phyloP scores from a whole-genome alignment of 2,329 filamentous ascomycete genomes.

The Aspergillus glaucus region DNA sequence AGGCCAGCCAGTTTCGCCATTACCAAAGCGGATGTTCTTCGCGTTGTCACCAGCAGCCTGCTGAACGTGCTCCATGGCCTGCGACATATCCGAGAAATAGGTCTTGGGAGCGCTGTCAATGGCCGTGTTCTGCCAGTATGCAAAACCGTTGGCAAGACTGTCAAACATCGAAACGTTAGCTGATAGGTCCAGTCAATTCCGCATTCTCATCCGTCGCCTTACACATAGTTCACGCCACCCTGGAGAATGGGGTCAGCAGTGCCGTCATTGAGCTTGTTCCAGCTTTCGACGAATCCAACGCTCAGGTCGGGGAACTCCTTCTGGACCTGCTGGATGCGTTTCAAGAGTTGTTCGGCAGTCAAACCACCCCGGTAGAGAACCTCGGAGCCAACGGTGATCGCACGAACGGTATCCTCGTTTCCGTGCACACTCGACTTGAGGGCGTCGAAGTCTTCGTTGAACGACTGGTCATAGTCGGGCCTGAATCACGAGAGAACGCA shows the following conservation, averaged over 20 bases:
- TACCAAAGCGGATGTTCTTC: constrained; percentile 58
- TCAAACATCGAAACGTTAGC: background rate
- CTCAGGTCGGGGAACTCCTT: constrained; percentile 49
- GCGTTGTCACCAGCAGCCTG: constrained; percentile 46
- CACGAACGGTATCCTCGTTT: constrained; percentile 57
- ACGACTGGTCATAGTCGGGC: constrained; percentile 59
- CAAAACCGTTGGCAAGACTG: constrained; percentile 61
- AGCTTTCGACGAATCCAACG: constrained; percentile 64
- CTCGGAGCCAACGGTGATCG: constrained; percentile 66
- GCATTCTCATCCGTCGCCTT: constrained; percentile 12
- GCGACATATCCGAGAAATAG: constrained; percentile 62
- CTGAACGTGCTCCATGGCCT: constrained; percentile 59
- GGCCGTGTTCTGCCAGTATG: constrained; percentile 63
- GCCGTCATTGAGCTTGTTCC: constrained; percentile 66
- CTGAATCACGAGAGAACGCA: constrained; percentile 24
- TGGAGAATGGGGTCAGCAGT: constrained; percentile 59
- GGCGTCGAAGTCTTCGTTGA: constrained; percentile 54
- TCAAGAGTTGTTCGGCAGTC: constrained; percentile 53
- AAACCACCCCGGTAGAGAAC: constrained; percentile 63
- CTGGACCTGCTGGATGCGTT: constrained; percentile 58
- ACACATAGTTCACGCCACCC: constrained; percentile 55
- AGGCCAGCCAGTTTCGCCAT: constrained; percentile 64
- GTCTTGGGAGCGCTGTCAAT: constrained; percentile 54
- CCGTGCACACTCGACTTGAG: constrained; percentile 40
- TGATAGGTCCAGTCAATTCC: background rate